Evolutionary conservation across 2,329 filamentous ascomycete species (phyloP).

Genomic region (Cercospora berteroae): DNA sequence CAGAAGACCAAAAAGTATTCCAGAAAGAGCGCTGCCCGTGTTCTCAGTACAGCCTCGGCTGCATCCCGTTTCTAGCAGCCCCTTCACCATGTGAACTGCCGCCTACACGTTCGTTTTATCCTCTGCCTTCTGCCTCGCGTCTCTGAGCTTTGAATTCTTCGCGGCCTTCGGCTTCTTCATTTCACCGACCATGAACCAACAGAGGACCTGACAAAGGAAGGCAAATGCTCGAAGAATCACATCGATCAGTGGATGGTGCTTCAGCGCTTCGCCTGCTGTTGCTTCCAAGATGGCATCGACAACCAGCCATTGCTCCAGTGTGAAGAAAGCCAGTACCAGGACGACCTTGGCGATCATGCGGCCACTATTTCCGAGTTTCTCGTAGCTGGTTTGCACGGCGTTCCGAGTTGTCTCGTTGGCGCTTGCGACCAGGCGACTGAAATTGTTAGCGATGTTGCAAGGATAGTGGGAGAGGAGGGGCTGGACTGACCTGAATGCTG

Average conservation of each 20-base stretch:
- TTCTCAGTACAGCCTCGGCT: background rate
- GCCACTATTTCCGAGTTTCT: background rate
- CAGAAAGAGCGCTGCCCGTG: background rate
- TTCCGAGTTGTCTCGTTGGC: background rate
- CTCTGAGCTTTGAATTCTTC: background rate
- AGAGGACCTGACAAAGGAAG: background rate
- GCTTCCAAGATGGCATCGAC: background rate
- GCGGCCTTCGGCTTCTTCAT: background rate
- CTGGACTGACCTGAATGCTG: background rate
- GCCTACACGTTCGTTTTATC: background rate
- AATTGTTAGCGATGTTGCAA: background rate
- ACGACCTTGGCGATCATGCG: background rate
- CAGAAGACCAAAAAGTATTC: background rate
- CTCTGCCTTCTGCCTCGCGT: background rate
- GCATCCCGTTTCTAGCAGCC: background rate
- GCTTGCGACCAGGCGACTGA: background rate
- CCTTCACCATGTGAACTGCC: background rate
- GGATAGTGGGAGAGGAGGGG: background rate
- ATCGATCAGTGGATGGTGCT: background rate
- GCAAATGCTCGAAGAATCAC: background rate
- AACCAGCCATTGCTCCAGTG: background rate
- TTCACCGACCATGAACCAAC: background rate
- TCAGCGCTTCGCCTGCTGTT: background rate
- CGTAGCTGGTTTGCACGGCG: background rate
- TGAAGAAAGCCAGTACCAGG: background rate